Conservation (phyloP, 148 eudicot species). For the Spergularia bocconei region DNA sequence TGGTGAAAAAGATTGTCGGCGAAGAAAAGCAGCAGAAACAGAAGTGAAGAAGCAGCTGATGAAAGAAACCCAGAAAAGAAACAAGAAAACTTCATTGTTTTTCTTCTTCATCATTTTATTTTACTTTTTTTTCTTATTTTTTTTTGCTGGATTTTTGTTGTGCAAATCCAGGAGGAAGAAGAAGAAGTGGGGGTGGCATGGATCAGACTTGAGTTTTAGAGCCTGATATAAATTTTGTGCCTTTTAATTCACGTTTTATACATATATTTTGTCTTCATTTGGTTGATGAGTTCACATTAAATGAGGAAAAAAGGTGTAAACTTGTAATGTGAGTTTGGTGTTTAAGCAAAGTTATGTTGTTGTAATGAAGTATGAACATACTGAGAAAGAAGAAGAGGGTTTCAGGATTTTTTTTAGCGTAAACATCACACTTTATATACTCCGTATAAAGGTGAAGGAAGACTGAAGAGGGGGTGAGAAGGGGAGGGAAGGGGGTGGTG, state of each 20-base stretch:
- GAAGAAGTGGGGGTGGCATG: constrained; percentile 6
- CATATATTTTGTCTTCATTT: not conserved
- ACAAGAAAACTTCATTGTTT: constrained; percentile 3
- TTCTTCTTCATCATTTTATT: not conserved
- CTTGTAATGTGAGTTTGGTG: not conserved
- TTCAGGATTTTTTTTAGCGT: too few species aligned
- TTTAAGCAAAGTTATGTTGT: not conserved
- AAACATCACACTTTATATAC: too few species aligned
- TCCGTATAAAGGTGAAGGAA: too few species aligned
- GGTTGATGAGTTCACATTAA: not conserved
- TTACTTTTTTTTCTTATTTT: not conserved
- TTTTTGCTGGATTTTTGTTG: not conserved
- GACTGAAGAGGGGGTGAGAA: too few species aligned
- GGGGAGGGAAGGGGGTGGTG: too few species aligned
- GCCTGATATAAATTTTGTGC: not conserved
- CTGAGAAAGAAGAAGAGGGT: too few species aligned
- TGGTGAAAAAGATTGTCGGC: constrained; percentile 25
- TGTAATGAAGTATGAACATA: too few species aligned
- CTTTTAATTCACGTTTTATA: constrained; percentile 2
- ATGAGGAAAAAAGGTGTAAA: not conserved
- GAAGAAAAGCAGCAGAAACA: constrained; percentile 24
- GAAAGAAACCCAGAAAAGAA: constrained; percentile 5
- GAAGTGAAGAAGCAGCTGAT: constrained; percentile 1
- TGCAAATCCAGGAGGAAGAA: constrained; percentile 13
- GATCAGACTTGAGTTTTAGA: not conserved